A percentile compares a stretch with the other conserved stretches of the same genome.
These are phyloP conservation scores for Favolaschia claudopus DNA, from an alignment of 768 basidiomycete species.

Conservation along the genomic window DNA sequence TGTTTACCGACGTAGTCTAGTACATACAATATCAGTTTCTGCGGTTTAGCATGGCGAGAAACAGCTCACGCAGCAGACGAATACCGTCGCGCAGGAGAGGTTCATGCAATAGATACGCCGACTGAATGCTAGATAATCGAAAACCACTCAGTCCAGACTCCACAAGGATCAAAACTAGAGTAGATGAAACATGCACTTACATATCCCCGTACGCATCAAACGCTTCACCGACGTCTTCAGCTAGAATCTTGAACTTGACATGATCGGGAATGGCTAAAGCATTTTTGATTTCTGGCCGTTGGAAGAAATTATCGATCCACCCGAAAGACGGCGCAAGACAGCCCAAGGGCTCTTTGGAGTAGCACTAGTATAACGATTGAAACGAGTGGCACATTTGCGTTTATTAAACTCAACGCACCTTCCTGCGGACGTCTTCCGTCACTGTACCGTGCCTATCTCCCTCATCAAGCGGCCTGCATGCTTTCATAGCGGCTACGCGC, in stretches of 20 bases:
- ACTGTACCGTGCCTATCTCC: slow-evolving; percentile 27
- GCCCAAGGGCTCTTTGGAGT: slow-evolving; percentile 1
- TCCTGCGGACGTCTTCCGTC: slow-evolving; percentile 27
- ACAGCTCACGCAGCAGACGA: slow-evolving; percentile 35
- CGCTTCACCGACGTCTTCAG: slow-evolving; percentile 13
- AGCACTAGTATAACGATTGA: neutral
- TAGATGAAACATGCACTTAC: slow-evolving; percentile 14
- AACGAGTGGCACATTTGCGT: neutral
- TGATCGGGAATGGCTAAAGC: slow-evolving; percentile 26
- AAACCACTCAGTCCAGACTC: neutral
- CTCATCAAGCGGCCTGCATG: slow-evolving; percentile 6
- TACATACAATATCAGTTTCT: neutral
- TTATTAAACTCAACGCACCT: slow-evolving; percentile 5
- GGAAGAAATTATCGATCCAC: slow-evolving; percentile 31
- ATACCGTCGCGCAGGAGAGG: slow-evolving; percentile 38
- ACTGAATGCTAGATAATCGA: neutral
- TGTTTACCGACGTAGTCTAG: slow-evolving; percentile 39
- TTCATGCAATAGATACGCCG: slow-evolving; percentile 32
- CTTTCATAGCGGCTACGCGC: slow-evolving; percentile 12
- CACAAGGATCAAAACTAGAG: no score
- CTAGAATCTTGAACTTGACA: slow-evolving; percentile 24
- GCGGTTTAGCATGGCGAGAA: neutral
- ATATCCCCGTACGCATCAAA: slow-evolving; percentile 28
- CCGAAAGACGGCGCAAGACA: slow-evolving; percentile 18
- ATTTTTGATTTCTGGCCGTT: slow-evolving; percentile 14